Evolutionary conservation across 768 basidiomycete species (phyloP).

Genomic region (Lactarius sp.): DNA sequence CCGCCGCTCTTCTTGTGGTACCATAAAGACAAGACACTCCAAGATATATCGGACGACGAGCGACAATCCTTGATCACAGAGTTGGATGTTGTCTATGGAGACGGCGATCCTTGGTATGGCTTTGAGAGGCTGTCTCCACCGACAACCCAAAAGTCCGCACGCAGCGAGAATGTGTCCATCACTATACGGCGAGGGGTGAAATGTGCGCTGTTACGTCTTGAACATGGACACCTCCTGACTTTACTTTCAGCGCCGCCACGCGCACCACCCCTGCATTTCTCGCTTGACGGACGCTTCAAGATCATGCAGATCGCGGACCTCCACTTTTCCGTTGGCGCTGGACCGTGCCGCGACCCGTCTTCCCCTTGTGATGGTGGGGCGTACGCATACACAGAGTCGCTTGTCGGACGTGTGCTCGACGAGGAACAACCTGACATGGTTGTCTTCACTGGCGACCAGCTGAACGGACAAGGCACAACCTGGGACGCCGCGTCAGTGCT

Average conservation of each 20-base stretch:
- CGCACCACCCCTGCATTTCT: conserved; percentile 80
- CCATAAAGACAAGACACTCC: conserved; percentile 57
- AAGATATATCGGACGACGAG: conserved; percentile 55
- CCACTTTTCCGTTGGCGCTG: conserved; percentile 81
- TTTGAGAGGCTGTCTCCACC: conserved; percentile 69
- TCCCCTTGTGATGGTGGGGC: conserved; percentile 50
- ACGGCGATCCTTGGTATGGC: conserved; percentile 79
- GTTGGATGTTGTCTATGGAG: conserved; percentile 85
- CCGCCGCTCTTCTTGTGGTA: conserved; percentile 76
- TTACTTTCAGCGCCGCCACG: conserved; percentile 52
- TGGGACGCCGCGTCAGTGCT: conserved; percentile 89
- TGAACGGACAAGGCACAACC: conserved; percentile 85
- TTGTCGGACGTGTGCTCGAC: conserved; percentile 68
- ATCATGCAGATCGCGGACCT: conserved; percentile 90
- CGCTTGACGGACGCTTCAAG: conserved; percentile 77
- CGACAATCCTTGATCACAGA: conserved; percentile 73
- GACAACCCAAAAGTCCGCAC: conserved; percentile 38
- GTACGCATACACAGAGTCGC: conserved; percentile 72
- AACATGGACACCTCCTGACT: background rate
- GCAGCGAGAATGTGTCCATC: conserved; percentile 52
- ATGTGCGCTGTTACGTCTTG: conserved; percentile 39
- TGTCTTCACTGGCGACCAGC: conserved; percentile 89
- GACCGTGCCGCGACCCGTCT: conserved; percentile 69
- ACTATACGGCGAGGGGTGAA: conserved; percentile 72
- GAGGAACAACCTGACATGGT: conserved; percentile 85